These are phyloP conservation scores for Cytauxzoon felis DNA, from an alignment of 169 alveolate species.

Conservation along the genomic window DNA sequence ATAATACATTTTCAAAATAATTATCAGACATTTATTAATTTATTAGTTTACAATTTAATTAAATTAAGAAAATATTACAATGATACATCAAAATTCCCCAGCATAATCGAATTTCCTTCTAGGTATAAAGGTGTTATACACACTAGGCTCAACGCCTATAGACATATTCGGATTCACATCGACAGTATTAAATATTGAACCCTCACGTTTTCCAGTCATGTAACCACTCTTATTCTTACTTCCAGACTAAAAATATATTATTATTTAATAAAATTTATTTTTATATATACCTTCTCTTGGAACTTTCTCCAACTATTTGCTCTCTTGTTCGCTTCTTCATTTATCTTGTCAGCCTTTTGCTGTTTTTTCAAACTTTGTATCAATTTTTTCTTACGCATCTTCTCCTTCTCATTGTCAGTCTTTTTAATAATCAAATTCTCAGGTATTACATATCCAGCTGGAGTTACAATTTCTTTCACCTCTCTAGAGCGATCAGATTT, in stretches of 20 bases:
- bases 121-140: conserved; percentile 43
- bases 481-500: conserved; percentile 24
- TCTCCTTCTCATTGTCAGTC: conserved; percentile 67
- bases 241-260: conserved; percentile 30
- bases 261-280: background rate
- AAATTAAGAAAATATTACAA: background rate
- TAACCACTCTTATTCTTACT: conserved; percentile 54
- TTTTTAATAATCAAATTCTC: conserved; percentile 71
- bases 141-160: background rate
- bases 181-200: conserved; percentile 46
- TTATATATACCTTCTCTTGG: conserved; percentile 60
- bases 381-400: conserved; percentile 68
- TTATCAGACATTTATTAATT: conserved; percentile 3
- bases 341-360: conserved; percentile 66
- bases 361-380: conserved; percentile 70
- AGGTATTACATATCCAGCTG: conserved; percentile 74
- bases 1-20: background rate
- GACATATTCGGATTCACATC: background rate
- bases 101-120: conserved; percentile 47
- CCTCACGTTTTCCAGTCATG: conserved; percentile 63
- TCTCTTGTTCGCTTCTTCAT: conserved; percentile 61
- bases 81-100: conserved; percentile 1
- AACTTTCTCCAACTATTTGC: conserved; percentile 71
- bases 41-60: background rate
- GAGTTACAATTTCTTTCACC: conserved; percentile 68